Evolutionary conservation across 208 protist genomes (phyloP).

Genomic region (Trypanosoma rangeli): DNA sequence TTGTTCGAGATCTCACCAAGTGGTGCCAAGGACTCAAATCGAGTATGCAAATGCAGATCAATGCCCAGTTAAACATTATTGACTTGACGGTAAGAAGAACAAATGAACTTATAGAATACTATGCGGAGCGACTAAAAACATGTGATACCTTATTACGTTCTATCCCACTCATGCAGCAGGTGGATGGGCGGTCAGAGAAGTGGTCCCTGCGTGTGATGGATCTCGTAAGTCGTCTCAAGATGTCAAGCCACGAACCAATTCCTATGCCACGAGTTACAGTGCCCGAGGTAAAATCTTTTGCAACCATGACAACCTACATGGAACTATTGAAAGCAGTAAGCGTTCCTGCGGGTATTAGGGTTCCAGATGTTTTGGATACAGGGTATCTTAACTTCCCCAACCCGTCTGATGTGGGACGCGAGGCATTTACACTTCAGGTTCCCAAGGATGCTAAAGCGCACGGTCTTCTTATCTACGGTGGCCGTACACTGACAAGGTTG

Average conservation of each 20-base stretch:
- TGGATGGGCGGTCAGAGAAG: slow-evolving; percentile 20
- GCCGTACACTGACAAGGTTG: slow-evolving; percentile 29
- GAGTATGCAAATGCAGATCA: slow-evolving; percentile 21
- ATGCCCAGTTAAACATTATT: slow-evolving; percentile 27
- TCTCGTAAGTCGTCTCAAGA: slow-evolving; percentile 30
- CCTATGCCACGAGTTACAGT: slow-evolving; percentile 26
- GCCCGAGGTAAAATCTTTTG: slow-evolving; percentile 24
- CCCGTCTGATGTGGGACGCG: slow-evolving; percentile 16
- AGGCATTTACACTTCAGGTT: slow-evolving; percentile 25
- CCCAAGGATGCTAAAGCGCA: slow-evolving; percentile 21
- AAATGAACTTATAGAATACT: slow-evolving; percentile 25
- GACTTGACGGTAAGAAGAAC: slow-evolving; percentile 18
- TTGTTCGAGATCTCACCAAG: slow-evolving; percentile 25
- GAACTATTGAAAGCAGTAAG: slow-evolving; percentile 27
- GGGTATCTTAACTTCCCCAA: slow-evolving; percentile 32
- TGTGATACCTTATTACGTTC: slow-evolving; percentile 25
- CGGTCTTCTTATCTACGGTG: slow-evolving; percentile 32
- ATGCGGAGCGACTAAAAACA: slow-evolving; percentile 13
- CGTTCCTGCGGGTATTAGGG: slow-evolving; percentile 22
- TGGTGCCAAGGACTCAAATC: slow-evolving; percentile 27
- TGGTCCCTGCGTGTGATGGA: slow-evolving; percentile 36
- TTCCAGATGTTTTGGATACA: slow-evolving; percentile 29
- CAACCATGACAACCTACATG: slow-evolving; percentile 25
- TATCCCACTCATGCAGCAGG: slow-evolving; percentile 28
- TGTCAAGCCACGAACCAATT: slow-evolving; percentile 17